These are phyloP conservation scores for Tetrahymena thermophila DNA, from an alignment of 73 alveolate species.

Conservation along the genomic window DNA sequence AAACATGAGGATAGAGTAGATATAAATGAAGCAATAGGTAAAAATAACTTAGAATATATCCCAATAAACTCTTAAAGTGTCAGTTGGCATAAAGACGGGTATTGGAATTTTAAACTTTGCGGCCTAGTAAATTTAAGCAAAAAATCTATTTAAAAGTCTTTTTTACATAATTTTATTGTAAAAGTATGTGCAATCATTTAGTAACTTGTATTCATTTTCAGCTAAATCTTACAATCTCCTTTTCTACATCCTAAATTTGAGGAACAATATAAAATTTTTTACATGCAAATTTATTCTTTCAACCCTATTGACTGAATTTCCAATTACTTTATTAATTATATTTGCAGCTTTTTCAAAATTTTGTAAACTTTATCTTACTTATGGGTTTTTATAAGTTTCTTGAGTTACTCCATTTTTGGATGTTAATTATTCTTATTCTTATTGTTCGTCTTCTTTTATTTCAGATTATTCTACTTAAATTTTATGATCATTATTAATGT, in stretches of 20 bases:
- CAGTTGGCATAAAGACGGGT: neutral
- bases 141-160: neutral
- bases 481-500: neutral
- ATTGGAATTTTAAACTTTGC: neutral
- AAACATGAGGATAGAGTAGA: neutral
- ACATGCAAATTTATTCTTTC: neutral
- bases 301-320: neutral
- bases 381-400: neutral
- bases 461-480: neutral
- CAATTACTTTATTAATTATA: neutral
- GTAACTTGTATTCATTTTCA: neutral
- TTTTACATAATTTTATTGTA: neutral
- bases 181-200: neutral
- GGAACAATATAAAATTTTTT: neutral
- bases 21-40: neutral
- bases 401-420: neutral
- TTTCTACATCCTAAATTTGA: no score
- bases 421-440: no score
- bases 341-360: neutral
- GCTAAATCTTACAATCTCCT: neutral
- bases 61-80: neutral
- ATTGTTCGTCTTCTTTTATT: neutral
- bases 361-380: neutral
- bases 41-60: neutral
- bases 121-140: neutral